These are phyloP conservation scores for Asterophora parasitica DNA, from an alignment of 768 basidiomycete genomes.

Conservation along the genomic window DNA sequence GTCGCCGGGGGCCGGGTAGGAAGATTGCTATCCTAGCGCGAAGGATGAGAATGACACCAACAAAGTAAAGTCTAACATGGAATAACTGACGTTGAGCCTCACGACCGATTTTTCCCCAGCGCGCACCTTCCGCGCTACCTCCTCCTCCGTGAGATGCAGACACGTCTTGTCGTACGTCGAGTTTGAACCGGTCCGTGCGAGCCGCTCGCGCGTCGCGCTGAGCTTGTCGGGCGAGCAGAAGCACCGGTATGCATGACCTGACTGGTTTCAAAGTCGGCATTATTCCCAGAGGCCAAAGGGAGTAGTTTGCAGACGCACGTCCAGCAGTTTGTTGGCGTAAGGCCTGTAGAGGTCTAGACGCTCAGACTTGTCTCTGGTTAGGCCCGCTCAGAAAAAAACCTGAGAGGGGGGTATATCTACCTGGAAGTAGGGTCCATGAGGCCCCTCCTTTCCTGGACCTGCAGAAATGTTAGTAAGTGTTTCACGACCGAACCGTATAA, in stretches of 20 bases:
- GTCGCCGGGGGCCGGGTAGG: constrained; percentile 44
- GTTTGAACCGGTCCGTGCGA: constrained; percentile 71
- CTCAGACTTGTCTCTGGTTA: constrained; percentile 60
- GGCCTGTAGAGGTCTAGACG: constrained; percentile 78
- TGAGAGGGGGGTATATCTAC: constrained; percentile 32
- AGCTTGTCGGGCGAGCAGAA: constrained; percentile 83
- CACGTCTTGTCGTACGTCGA: constrained; percentile 87
- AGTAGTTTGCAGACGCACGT: constrained; percentile 44
- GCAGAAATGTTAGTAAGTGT: not conserved
- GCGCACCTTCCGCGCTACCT: constrained; percentile 65
- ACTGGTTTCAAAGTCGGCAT: constrained; percentile 36
- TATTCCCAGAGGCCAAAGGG: not conserved
- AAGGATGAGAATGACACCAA: not conserved
- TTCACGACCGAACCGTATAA: not conserved
- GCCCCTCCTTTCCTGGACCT: constrained; percentile 78
- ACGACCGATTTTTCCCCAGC: constrained; percentile 79
- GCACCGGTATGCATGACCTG: constrained; percentile 89
- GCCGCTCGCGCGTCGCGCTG: constrained; percentile 56
- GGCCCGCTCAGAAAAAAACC: not conserved
- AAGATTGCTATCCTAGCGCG: constrained; percentile 50
- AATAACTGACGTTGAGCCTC: constrained; percentile 80
- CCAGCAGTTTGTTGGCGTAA: constrained; percentile 69
- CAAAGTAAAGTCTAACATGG: not conserved
- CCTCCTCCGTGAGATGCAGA: constrained; percentile 81
- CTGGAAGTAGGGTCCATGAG: constrained; percentile 84